Base-by-base conservation (phyloP, 1,284 basidiomycete species). In the Cutaneotrichosporon curvatum region DNA sequence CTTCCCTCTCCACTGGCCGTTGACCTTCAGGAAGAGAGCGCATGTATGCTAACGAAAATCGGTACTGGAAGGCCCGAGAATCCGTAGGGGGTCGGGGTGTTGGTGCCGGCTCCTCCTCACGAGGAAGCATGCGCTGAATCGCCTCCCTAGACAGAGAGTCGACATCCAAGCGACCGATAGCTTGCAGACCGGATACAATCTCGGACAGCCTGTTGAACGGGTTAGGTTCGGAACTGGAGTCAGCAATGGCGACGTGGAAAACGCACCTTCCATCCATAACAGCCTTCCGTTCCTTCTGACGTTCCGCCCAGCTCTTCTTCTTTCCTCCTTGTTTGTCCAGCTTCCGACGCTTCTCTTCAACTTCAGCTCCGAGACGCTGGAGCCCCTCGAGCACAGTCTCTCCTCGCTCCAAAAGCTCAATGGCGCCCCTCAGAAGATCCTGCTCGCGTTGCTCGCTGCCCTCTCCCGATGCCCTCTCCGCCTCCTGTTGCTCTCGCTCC, bases 301-400 rank as follows among this genome's bases (percentile, higher is more conserved):
- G 59, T 54, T 73, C 71, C 8, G 64, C 64, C 72, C 72, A 73
- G 10, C 45, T 62, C 51, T 63, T 65, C 60, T 71, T 68, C 34
- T 37, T 37, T 10, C 21, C 32, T 34, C 51, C 51, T 30, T 74
- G 69, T 37, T 68, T 73, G 71, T 58, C 42, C 28, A 74, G 70
- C 37, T 68, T 73, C 70, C 57, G 65, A 33, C 62, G 47, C 57
- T 66, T 58, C 46, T 80, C 83, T 71, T 85, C 88, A 20, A 80
- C 77, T 55, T 78, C 78, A 4, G 74, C 75, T 10, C 94, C 94
- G 1, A 96, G 72, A 18, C 94, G 79, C 56, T 91, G 88, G 46
- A 98, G 70, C 4, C 90, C 87, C 64, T 89, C 86, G 20, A 96
- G 74, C 1, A 97, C 86, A 0, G 86, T 86, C 73, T 98, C 94